Percentiles rank a stretch among this genome's conserved stretches.
Evolutionary conservation across 2,329 filamentous ascomycete genomes (phyloP).

Genomic region (Trichoderma sp.): DNA sequence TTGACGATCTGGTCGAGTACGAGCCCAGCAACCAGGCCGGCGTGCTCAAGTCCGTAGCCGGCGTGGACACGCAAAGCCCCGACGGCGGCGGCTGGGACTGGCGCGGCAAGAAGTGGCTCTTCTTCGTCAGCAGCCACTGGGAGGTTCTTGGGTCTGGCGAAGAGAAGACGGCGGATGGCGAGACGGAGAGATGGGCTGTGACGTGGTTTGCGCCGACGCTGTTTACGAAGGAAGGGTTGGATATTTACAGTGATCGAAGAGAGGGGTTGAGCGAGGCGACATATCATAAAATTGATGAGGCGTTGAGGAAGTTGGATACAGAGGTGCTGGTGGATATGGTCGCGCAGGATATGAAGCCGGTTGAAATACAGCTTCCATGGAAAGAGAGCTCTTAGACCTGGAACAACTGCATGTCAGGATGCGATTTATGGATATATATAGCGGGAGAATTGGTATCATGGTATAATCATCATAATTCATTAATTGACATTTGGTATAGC

Average conservation of each 20-base stretch:
- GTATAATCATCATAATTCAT: conserved; percentile 6
- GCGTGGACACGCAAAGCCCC: conserved; percentile 60
- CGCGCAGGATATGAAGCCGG: conserved; percentile 53
- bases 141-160: conserved; percentile 79
- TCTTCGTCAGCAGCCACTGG: conserved; percentile 76
- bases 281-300: conserved; percentile 59
- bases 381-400: conserved; percentile 35
- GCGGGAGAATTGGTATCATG: background rate
- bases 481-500: background rate
- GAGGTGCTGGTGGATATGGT: conserved; percentile 58
- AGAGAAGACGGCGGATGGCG: conserved; percentile 44
- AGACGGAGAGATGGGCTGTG: conserved; percentile 69
- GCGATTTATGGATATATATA: background rate
- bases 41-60: conserved; percentile 63
- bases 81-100: conserved; percentile 66
- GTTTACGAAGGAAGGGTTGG: conserved; percentile 81
- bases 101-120: conserved; percentile 76
- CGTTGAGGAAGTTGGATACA: conserved; percentile 52
- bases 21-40: conserved; percentile 55
- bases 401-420: background rate
- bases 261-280: conserved; percentile 64
- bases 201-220: conserved; percentile 84
- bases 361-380: conserved; percentile 59
- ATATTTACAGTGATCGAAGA: conserved; percentile 70
- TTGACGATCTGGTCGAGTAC: conserved; percentile 77